Evolutionary conservation across 768 basidiomycete genomes (phyloP).

Genomic region (Pholiota molesta): DNA sequence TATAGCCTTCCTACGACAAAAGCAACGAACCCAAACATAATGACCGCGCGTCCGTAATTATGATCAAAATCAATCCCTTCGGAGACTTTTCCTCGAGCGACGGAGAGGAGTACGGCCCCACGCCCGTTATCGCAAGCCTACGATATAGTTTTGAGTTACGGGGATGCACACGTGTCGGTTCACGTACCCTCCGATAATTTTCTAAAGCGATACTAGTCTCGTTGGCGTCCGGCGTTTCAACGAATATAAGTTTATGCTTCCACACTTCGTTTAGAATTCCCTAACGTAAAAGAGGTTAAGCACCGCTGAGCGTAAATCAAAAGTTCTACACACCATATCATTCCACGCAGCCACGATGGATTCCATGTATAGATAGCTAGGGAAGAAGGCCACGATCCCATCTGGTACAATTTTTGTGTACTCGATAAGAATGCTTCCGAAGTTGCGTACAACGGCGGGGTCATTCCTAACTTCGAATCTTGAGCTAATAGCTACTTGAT

Average conservation of each 20-base stretch:
- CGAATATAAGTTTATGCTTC: slow-evolving; percentile 99
- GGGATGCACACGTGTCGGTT: neutral
- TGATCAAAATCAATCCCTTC: slow-evolving; percentile 99
- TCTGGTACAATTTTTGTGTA: slow-evolving; percentile 98
- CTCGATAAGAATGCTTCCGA: slow-evolving; percentile 96
- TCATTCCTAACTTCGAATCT: slow-evolving; percentile 99
- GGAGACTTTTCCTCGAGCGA: slow-evolving; percentile 98
- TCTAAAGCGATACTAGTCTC: slow-evolving; percentile 98
- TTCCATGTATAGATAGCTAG: slow-evolving; percentile 99
- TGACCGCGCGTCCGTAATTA: slow-evolving; percentile 97
- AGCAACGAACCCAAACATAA: slow-evolving; percentile 91
- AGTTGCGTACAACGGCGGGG: slow-evolving; percentile 98
- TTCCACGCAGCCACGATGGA: slow-evolving; percentile 99
- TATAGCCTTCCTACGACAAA: neutral
- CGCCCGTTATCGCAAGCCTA: slow-evolving; percentile 99
- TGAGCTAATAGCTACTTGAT: slow-evolving; percentile 98
- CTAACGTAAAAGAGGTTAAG: slow-evolving; percentile 41
- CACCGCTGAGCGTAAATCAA: neutral
- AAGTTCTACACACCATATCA: slow-evolving; percentile 80
- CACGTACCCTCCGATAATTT: slow-evolving; percentile 87
- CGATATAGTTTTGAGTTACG: slow-evolving; percentile 9
- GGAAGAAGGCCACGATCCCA: slow-evolving; percentile 98
- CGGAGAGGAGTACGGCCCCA: slow-evolving; percentile 94
- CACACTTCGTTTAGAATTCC: slow-evolving; percentile 99
- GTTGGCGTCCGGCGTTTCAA: slow-evolving; percentile 98